Evolutionary conservation across 208 protist genomes (phyloP), one percentile per base, ranked within the genome.

Genomic region (Acanthamoeba culbertsoni): DNA sequence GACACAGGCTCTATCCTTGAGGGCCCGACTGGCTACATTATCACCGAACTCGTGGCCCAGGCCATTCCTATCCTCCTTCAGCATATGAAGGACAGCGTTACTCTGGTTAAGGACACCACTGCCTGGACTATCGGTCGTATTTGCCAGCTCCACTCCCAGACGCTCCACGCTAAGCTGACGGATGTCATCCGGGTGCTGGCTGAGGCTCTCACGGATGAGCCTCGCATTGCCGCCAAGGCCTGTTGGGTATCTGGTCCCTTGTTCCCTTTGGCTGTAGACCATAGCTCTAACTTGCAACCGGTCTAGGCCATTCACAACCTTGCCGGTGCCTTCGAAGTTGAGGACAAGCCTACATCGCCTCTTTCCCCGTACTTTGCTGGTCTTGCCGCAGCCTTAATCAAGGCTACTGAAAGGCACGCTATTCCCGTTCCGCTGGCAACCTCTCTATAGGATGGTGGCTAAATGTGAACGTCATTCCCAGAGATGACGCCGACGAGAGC

Each of bases 41-140:
- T 99, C 86, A 95, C 96, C 40, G 97, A 98, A 62, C 97, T 98
- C 16, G 97, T 99, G 12, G 95, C 96, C 20, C 96, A 98, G 92
- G 97, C 98, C 40, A 93, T 99, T 23, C 96, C 97, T 1, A 95
- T 98, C 7, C 94, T 99, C 57, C 89, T 99, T 26, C 93, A 97
- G 48, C 98, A 99, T 92, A 93, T 99, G 42, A 96, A 94, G n/a
- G 96, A 99, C 92, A 77, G 90, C 28, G 93, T 98, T 71, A 93
- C 88, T 3, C 93, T 98, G 86, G 97, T 99, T 31, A 97, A 98
- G 26, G 98, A 99, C 93, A 99, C 98, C 0, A 96, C 98, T 31
- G 98, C 97, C 10, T 99, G 98, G 98, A 98, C 98, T 26, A 65
- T 99, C 20, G 98, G 98, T 46, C 96, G 98, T 53, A 98, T 99